Base-by-base conservation (phyloP, 176 grass and related monocot species). In the Themeda triandra region DNA sequence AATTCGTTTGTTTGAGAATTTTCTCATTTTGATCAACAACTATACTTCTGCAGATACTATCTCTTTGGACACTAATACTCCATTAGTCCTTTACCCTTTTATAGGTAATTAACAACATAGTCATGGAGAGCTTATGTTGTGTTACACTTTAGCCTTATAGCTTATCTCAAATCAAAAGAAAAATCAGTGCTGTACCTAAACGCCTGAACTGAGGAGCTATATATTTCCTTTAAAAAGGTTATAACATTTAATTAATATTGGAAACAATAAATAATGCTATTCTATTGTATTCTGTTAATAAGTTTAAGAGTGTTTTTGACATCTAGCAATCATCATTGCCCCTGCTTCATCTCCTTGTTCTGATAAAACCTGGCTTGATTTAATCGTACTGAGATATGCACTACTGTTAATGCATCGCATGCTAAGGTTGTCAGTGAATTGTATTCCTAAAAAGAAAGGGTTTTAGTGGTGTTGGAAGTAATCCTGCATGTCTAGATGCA, bases 11-110 rank as follows among this genome's bases (percentile, higher is more conserved):
- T 24, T 8, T 88, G 60, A 17, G 1, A 42, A 12, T 54, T 71
- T 76, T 76, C 60, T 41, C 8, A 10, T 89, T 85, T 77, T 82
- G 12, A 76, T 35, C n/a, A 77, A 80, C 15, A 0, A 1, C n/a
- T 27, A n/a, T 6, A 31, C 4, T 70, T 89, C 71, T 70, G 13
- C 6, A 70, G n/a, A 60, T 79, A 36, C 67, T 58, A n/a, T 70
- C 25, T 11, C 66, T 40, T 0, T 9, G 3, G 21, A 69, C 36
- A 70, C 66, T 82, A 29, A 83, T 39, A 11, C 11, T 71, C 37
- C 8, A 37, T 29, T 45, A 18, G 12, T 59, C 13, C 4, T 63
- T 85, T 72, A 15, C 27, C 71, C 54, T 24, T 42, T 78, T 67
- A 78, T 44, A 19, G 71, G 15, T 58, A 74, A 48, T 36, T 32